Conservation (phyloP, 805 yeast genomes). For the Tanozyma kutaoensis region DNA sequence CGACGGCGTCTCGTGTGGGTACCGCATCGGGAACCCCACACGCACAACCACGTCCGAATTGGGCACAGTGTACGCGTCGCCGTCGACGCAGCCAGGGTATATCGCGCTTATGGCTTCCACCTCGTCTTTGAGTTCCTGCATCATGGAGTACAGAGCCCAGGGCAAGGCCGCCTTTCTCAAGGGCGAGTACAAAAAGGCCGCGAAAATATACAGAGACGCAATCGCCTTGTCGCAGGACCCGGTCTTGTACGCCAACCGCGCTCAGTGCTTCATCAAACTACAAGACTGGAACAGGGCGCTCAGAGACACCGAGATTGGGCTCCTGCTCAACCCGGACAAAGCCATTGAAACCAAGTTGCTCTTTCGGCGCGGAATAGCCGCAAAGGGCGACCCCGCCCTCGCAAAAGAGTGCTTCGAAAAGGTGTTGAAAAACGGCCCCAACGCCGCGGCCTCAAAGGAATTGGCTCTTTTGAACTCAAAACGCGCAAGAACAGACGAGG, state of each 20-base stretch:
- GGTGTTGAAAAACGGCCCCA: constrained; percentile 13
- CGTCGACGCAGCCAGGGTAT: constrained; percentile 47
- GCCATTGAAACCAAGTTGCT: constrained; percentile 32
- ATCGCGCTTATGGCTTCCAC: constrained; percentile 77
- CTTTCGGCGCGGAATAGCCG: constrained; percentile 36
- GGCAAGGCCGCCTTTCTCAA: constrained; percentile 44
- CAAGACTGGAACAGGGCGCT: constrained; percentile 35
- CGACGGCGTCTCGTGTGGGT: constrained; percentile 57
- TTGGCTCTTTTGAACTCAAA: constrained; percentile 4
- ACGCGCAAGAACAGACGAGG: too few relatives aligned
- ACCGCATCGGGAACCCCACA: constrained; percentile 54
- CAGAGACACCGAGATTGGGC: constrained; percentile 36
- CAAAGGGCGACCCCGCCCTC: constrained; percentile 12
- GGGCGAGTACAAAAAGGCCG: constrained; percentile 36
- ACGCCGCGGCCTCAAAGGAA: constrained; percentile 6
- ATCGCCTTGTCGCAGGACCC: constrained; percentile 37
- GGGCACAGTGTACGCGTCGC: background rate
- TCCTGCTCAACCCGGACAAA: constrained; percentile 14
- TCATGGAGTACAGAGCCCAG: constrained; percentile 18
- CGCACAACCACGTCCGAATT: constrained; percentile 50
- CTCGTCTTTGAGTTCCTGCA: constrained; percentile 62
- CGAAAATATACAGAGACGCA: constrained; percentile 42
- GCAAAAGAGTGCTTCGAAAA: constrained; percentile 17
- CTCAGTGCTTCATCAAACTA: constrained; percentile 48
- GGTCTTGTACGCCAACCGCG: constrained; percentile 51